A percentile compares a stretch with the other conserved stretches of the same genome.
Evolutionary conservation across 2,329 filamentous ascomycete species (phyloP).

Genomic region (Acrocalymma vagum): DNA sequence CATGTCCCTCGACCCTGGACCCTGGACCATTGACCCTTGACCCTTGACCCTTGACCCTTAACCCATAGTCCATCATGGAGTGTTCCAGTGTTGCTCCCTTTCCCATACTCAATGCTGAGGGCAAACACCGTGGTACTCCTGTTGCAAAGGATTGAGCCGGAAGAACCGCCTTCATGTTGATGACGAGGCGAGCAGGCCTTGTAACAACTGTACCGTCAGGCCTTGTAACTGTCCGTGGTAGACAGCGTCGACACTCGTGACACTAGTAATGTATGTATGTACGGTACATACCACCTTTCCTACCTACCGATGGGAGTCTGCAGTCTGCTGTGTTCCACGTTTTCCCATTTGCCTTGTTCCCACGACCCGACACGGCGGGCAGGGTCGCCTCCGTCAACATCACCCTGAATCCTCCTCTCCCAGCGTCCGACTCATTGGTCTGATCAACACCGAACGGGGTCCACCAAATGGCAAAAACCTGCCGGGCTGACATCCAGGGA

Average conservation of each 20-base stretch:
- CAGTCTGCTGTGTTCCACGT: conserved; percentile 13
- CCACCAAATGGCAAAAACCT: no score
- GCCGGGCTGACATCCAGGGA: no score
- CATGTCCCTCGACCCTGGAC: conserved; percentile 11
- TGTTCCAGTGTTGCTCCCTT: no score
- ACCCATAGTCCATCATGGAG: conserved; percentile 4
- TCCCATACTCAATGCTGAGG: conserved; percentile 6
- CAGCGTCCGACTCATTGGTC: no score
- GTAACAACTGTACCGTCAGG: background rate
- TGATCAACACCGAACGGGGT: no score
- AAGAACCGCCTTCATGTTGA: conserved; percentile 30
- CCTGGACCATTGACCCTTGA: background rate
- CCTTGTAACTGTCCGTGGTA: conserved; percentile 19
- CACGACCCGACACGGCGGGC: no score
- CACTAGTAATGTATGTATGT: conserved; percentile 12
- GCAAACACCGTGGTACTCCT: no score
- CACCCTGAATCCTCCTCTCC: no score
- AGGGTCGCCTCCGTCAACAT: no score
- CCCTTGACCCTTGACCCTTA: conserved; percentile 15
- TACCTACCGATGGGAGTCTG: conserved; percentile 24
- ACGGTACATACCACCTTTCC: conserved; percentile 22
- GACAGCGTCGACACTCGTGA: conserved; percentile 22
- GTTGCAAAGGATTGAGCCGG: conserved; percentile 26
- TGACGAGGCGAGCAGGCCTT: conserved; percentile 2
- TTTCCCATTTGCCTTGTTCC: no score